Conservation (phyloP, 495 filamentous ascomycete genomes). For the Daldinia decipiens region DNA sequence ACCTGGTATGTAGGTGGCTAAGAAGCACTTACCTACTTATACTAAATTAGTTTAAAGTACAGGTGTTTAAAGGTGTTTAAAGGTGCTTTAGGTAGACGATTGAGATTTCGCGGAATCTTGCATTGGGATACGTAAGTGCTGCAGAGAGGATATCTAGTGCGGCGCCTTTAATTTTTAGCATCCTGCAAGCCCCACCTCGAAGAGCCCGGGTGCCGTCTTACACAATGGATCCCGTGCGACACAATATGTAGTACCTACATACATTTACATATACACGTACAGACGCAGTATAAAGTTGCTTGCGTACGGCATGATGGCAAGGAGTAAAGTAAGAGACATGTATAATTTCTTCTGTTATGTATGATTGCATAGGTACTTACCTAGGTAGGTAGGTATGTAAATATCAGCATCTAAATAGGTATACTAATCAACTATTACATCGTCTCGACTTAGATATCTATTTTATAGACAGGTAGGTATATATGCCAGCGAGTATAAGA, state of each 20-base stretch:
- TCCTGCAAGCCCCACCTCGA: constrained; percentile 41
- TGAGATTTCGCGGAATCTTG: constrained; percentile 49
- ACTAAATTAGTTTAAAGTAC: neutral
- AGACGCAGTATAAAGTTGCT: constrained; percentile 5
- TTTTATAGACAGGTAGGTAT: no score
- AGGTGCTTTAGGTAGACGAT: constrained; percentile 15
- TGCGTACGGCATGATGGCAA: constrained; percentile 4
- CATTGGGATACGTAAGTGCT: constrained; percentile 49
- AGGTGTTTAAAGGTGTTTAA: neutral
- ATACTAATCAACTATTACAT: neutral
- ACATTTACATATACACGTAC: neutral
- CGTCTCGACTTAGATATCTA: neutral
- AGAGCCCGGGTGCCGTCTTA: constrained; percentile 45
- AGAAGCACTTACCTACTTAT: neutral
- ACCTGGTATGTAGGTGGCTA: neutral
- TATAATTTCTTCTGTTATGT: neutral
- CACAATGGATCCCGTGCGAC: constrained; percentile 13
- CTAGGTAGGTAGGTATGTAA: no score
- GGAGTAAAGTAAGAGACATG: neutral
- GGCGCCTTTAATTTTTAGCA: constrained; percentile 35
- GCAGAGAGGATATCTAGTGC: constrained; percentile 37
- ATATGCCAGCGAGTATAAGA: neutral
- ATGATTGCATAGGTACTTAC: neutral
- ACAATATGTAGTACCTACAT: constrained; percentile 9
- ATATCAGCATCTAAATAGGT: no score